These are phyloP conservation scores for Alternaria brassicicola DNA, from an alignment of 2,329 filamentous ascomycete species.

Conservation along the genomic window DNA sequence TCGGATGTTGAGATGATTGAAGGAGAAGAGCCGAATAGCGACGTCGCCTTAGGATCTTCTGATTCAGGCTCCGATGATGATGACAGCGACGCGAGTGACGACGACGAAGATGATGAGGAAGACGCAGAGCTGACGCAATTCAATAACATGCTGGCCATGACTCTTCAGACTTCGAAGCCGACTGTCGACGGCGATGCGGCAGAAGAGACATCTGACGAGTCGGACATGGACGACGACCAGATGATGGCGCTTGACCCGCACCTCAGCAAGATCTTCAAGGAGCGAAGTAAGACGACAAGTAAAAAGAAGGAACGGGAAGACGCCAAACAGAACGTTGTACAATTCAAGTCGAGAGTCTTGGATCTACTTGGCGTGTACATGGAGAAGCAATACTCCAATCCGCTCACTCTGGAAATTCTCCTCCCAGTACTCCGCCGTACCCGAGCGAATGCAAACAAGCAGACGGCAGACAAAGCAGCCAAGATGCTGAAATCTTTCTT, in stretches of 20 bases:
- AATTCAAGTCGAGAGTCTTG: conserved; percentile 93
- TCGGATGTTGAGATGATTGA: conserved; percentile 56
- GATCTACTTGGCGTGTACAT: conserved; percentile 87
- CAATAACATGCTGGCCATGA: conserved; percentile 76
- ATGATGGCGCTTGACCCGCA: conserved; percentile 90
- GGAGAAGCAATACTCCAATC: conserved; percentile 74
- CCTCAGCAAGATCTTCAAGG: conserved; percentile 83
- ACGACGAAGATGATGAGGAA: conserved; percentile 41
- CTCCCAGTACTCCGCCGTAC: conserved; percentile 78
- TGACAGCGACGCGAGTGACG: conserved; percentile 30
- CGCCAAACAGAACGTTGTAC: conserved; percentile 85
- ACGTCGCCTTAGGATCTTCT: conserved; percentile 27
- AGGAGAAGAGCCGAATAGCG: conserved; percentile 39
- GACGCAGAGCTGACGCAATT: conserved; percentile 65
- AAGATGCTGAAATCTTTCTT: conserved; percentile 76
- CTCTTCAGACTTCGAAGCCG: conserved; percentile 70
- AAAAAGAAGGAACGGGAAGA: conserved; percentile 86
- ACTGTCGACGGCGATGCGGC: conserved; percentile 64
- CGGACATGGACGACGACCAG: conserved; percentile 92
- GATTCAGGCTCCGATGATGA: conserved; percentile 22
- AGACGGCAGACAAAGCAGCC: conserved; percentile 74
- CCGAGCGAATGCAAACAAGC: conserved; percentile 76
- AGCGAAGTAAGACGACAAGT: conserved; percentile 67
- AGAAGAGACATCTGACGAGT: conserved; percentile 65
- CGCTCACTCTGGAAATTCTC: conserved; percentile 71